Evolutionary conservation across 768 basidiomycete species (phyloP).

Genomic region (Lentinus brumalis): DNA sequence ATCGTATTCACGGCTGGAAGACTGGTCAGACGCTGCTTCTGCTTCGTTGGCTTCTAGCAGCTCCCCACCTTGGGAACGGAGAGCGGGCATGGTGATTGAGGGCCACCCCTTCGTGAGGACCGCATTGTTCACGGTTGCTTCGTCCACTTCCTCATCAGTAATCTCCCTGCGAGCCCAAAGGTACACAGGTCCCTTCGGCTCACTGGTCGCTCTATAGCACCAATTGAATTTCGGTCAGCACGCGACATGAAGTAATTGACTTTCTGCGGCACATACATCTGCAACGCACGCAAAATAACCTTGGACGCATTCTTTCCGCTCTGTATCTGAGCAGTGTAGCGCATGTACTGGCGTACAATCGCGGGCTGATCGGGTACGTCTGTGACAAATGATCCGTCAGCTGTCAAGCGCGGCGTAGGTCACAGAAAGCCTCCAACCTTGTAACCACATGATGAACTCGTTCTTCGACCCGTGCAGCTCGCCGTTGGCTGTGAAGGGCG

Average conservation of each 20-base stretch:
- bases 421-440: slow-evolving; percentile 43
- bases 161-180: slow-evolving; percentile 73
- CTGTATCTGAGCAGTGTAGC: slow-evolving; percentile 59
- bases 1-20: slow-evolving; percentile 39
- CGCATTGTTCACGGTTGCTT: slow-evolving; percentile 34
- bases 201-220: slow-evolving; percentile 57
- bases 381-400: slow-evolving; percentile 23
- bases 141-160: slow-evolving; percentile 63
- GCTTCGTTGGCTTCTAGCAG: neutral
- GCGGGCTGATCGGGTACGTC: slow-evolving; percentile 72
- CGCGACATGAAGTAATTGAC: neutral
- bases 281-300: slow-evolving; percentile 57
- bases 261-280: slow-evolving; percentile 49
- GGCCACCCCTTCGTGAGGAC: slow-evolving; percentile 49
- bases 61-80: slow-evolving; percentile 39
- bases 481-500: slow-evolving; percentile 56
- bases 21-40: too few relatives aligned
- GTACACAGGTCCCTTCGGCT: slow-evolving; percentile 74
- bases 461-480: slow-evolving; percentile 67
- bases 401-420: neutral
- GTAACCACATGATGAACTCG: slow-evolving; percentile 75
- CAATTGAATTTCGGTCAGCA: neutral
- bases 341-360: slow-evolving; percentile 78
- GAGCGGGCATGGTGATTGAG: slow-evolving; percentile 47
- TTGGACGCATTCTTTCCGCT: slow-evolving; percentile 55